Evolutionary conservation across 2,329 filamentous ascomycete species (phyloP), one percentile per base, ranked within the genome.

Genomic region (Colletotrichum chrysophilum): DNA sequence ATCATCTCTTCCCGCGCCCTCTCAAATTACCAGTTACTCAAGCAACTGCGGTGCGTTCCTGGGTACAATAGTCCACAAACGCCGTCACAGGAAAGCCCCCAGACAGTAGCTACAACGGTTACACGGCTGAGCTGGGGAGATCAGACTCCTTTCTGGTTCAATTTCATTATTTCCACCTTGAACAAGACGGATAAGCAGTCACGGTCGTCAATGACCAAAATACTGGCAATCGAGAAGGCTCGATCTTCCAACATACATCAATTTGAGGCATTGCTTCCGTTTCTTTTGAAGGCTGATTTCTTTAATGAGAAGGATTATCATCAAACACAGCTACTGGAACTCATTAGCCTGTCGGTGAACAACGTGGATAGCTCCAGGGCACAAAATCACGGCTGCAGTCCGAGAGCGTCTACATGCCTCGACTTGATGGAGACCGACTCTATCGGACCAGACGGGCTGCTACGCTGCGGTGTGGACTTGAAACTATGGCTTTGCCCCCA

Each of bases 401-500:
- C 58, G 3, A 61, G 6, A 30, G 24, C 28, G 0, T 30, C 58
- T 18, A 61, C 58, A 7, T 61, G 58, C 18, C 26, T 61, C 1
- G 28, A 61, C 28, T 61, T 28, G 58, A 61, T 61, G 58, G 58
- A 61, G 28, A 28, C 10, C 21, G 60, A 26, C 4, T 24, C 30
- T 7, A 64, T 64, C n/a, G 1, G 34, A 2, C 30, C 60, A 36
- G 6, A 26, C 10, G 9, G 38, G 32, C 30, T 64, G n/a, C 2
- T 38, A 7, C 3, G 13, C 18, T n/a, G 0, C 4, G 60, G 60
- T 1, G 6, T 64, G 0, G 30, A 24, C 18, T 36, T 64, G n/a
- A 61, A 34, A 14, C 3, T 0, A 24, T 64, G 60, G 60, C 12
- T 26, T 21, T 24, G 60, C 0, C n/a, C 60, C 9, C 60, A 64